Evolutionary conservation across 495 filamentous ascomycete genomes (phyloP), one percentile per base, ranked within the genome.

Genomic region (Xylaria grammica): DNA sequence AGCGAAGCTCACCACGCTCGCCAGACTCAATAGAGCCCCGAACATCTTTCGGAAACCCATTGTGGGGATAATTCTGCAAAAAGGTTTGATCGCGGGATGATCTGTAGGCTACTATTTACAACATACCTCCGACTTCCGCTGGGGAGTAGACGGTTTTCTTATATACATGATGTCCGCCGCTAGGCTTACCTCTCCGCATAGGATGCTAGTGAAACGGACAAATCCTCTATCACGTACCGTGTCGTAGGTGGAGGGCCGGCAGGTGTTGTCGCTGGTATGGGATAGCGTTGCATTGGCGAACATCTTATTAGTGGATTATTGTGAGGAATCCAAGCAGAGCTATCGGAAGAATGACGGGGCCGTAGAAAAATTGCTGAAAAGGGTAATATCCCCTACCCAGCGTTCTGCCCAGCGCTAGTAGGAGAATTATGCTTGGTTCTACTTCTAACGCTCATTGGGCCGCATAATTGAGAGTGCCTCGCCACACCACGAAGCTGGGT

Each of bases 1-100:
- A n/a, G 63, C 69, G 20, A 67, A 69, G 60, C 40, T 73, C 19
- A 44, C 71, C 17, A 45, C 34, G 17, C 32, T 42, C 52, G 34
- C 13, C 1, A 55, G 52, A n/a, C 52, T 40, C 52, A 55, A 20
- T 30, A 55, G 22, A 55, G 34, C n/a, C 52, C 30, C 52, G 34
- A 55, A 55, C 52, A 55, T 55, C 34, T 55, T 24, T 40, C 52
- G 52, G 11, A 55, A 40, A 40, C 52, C 52, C 52, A 55, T 55
- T 40, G 34, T 27, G 20, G 3, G 2, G 20, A 20, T 24, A 6
- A 32, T 30, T 40, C 22, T 27, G 52, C 1, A 15, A 17, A 8
- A 38, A 7, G 32, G 32, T 40, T n/a, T 32, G 52, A 40, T 36
- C 30, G 17, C 0, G 34, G 32, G 32, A 5, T 38, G 52, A 40